phyloP scores from a whole-genome alignment of 495 filamentous ascomycete genomes.

The Daldinia decipiens region DNA sequence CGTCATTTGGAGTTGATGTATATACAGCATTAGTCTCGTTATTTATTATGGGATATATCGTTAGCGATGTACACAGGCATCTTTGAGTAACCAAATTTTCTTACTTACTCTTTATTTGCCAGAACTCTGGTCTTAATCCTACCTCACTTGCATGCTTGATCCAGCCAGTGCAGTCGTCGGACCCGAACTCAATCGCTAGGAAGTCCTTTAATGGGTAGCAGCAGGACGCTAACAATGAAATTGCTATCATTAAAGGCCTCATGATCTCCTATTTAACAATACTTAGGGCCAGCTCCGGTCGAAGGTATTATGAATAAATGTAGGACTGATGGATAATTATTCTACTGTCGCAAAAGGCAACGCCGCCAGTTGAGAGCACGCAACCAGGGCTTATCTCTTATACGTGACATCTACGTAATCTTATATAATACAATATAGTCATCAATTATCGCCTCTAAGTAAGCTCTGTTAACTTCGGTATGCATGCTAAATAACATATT shows the following conservation, averaged over 20 bases:
- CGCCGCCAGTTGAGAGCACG: too few species aligned
- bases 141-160: slow-evolving; percentile 23
- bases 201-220: slow-evolving; percentile 22
- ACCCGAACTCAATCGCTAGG: slow-evolving; percentile 28
- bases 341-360: too few species aligned
- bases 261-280: not conserved
- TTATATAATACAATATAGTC: too few species aligned
- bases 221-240: slow-evolving; percentile 7
- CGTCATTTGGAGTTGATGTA: slow-evolving; percentile 26
- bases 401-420: too few species aligned
- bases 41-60: slow-evolving; percentile 15
- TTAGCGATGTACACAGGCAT: slow-evolving; percentile 4
- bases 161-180: slow-evolving; percentile 28
- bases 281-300: not conserved
- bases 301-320: not conserved
- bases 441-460: too few species aligned
- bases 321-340: too few species aligned
- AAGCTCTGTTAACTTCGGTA: not conserved
- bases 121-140: slow-evolving; percentile 26
- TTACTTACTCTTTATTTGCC: slow-evolving; percentile 38
- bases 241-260: not conserved
- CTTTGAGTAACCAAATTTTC: not conserved
- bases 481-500: not conserved
- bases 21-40: slow-evolving; percentile 30
- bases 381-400: too few species aligned